phyloP scores from a whole-genome alignment of 768 basidiomycete genomes.

The Boletellus ananas region DNA sequence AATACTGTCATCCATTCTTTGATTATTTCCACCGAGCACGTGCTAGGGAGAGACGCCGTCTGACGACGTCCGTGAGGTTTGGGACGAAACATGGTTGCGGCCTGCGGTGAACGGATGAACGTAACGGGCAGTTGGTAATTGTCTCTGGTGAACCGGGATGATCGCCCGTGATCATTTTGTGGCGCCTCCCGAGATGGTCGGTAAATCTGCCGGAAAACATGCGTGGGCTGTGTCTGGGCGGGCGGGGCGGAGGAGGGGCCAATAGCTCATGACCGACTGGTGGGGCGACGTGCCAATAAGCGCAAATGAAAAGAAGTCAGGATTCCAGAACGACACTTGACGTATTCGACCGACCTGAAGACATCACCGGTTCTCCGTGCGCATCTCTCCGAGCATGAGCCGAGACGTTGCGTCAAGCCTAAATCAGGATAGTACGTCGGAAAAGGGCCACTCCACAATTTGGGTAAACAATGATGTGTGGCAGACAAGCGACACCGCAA shows the following conservation, averaged over 20 bases:
- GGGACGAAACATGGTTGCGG: neutral
- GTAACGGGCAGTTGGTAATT: slow-evolving; percentile 1
- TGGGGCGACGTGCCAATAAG: neutral
- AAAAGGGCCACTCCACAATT: neutral
- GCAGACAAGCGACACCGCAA: neutral
- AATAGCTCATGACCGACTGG: neutral
- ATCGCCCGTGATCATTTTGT: slow-evolving; percentile 8
- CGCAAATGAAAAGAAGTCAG: neutral
- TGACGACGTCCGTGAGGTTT: neutral
- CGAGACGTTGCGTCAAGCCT: slow-evolving; percentile 3
- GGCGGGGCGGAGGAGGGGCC: neutral
- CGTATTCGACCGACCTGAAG: slow-evolving; percentile 5
- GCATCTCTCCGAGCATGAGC: slow-evolving; percentile 1
- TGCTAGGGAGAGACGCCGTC: slow-evolving; percentile 13
- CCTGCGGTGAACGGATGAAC: slow-evolving; percentile 3
- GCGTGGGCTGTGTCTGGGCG: slow-evolving; percentile 6
- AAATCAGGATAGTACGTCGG: neutral
- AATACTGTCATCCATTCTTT: neutral
- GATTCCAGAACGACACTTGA: neutral
- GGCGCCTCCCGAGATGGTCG: neutral
- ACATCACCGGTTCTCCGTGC: slow-evolving; percentile 14
- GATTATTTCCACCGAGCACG: slow-evolving; percentile 11
- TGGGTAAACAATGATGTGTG: slow-evolving; percentile 1
- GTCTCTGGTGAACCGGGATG: slow-evolving; percentile 13
- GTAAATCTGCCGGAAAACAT: slow-evolving; percentile 10